Conservation (phyloP, 2,329 filamentous ascomycete genomes). For the Metarhizium rileyi region DNA sequence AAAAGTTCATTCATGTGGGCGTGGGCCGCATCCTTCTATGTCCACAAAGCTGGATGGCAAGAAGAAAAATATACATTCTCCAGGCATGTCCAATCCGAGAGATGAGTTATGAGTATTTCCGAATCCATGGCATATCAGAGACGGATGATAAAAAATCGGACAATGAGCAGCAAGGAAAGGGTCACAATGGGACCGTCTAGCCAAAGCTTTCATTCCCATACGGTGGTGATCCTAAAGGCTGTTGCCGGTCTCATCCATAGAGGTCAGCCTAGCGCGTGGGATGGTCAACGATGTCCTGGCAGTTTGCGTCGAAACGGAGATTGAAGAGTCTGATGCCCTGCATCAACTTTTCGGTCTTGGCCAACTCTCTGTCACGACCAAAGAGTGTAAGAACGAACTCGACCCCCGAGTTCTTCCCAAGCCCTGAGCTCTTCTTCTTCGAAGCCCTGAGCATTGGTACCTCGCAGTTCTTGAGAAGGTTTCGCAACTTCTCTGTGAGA, state of each 20-base stretch:
- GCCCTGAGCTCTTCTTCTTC: slow-evolving; percentile 56
- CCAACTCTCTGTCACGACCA: slow-evolving; percentile 78
- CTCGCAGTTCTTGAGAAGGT: slow-evolving; percentile 84
- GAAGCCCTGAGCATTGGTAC: slow-evolving; percentile 88
- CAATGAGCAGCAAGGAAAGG: not conserved
- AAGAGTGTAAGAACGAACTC: slow-evolving; percentile 97
- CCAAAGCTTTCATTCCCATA: not conserved
- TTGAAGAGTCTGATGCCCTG: slow-evolving; percentile 79
- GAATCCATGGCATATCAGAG: not conserved
- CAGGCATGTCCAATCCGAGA: slow-evolving; percentile 6
- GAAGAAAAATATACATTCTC: slow-evolving; percentile 6
- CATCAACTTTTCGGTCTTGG: slow-evolving; percentile 90
- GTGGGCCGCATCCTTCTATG: slow-evolving; percentile 4
- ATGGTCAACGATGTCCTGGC: slow-evolving; percentile 70
- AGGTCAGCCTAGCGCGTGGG: slow-evolving; percentile 39
- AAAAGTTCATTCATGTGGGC: not conserved
- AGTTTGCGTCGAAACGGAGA: slow-evolving; percentile 91
- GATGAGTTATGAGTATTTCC: not conserved
- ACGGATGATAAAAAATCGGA: not conserved
- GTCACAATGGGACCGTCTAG: not conserved
- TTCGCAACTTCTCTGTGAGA: slow-evolving; percentile 74
- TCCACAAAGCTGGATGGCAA: slow-evolving; percentile 10
- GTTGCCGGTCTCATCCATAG: not conserved
- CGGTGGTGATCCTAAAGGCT: not conserved
- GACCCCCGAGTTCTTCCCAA: slow-evolving; percentile 85